Evolutionary conservation across 257 asterid species (phyloP), one percentile per base, ranked within the genome.

Genomic region (Cordia subcordata): DNA sequence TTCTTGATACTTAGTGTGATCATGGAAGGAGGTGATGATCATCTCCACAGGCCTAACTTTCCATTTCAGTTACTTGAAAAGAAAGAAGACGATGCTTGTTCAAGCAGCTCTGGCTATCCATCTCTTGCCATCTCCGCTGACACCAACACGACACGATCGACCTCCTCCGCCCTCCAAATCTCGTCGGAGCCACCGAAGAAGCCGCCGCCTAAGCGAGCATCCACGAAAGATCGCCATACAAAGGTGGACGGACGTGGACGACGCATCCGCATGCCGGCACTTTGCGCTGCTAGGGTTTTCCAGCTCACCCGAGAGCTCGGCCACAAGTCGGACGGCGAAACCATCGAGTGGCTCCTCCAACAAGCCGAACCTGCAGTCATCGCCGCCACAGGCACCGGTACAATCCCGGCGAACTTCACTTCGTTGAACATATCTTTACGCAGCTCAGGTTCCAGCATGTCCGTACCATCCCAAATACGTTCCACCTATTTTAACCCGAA

Each of bases 361-460:
- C 98, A 92, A 65, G 98, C 96, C n/a, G 96, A 92, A 72, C 98
- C 96, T 0, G 69, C 98, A 3, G 95, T 91, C 10, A 84, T 91
- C 54, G 95, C 98, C 27, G 94, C 98, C 61, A 91, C 98, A 0
- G 98, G 98, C 0, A 91, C 98, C 12, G 98, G 98, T 15, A 91
- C 98, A 11, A 88, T 91, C 13, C 98, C 98, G 0, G 98, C 98
- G 5, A 91, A 91, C 67, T 88, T 88, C 78, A 82, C 98, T 0
- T 92, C 98, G 0, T 80, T 92, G 0, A 92, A 92, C 47, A 92
- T 92, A 18, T 88, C 95, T 0, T 77, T 88, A 5, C 95, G 98
- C 0, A 86, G 95, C 81, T 88, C 98, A 0, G 90, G 96, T 3
- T 88, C 98, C 0, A 85, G 85, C 81, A 85, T 92, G 90, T 92